Evolutionary conservation across 2,329 filamentous ascomycete species (phyloP).

Genomic region (Colletotrichum simmondsii): DNA sequence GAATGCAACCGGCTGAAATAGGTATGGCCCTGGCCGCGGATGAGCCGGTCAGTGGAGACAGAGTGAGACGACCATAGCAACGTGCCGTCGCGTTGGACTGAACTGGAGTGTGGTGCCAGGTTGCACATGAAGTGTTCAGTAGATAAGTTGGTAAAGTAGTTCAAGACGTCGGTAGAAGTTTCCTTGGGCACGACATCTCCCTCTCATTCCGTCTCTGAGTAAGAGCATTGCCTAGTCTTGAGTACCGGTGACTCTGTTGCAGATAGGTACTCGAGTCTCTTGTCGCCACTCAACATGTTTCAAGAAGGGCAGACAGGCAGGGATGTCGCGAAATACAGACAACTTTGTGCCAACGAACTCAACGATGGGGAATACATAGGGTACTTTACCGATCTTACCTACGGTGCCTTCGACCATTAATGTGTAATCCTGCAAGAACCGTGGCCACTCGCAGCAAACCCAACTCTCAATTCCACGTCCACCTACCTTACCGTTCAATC

Average conservation of each 20-base stretch:
- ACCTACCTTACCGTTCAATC: background rate
- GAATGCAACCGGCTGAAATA: background rate
- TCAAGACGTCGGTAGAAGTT: too few species aligned
- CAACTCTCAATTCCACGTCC: background rate
- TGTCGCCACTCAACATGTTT: constrained; percentile 24
- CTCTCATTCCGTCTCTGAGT: background rate
- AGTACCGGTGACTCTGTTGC: background rate
- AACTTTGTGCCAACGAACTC: background rate
- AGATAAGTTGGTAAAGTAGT: background rate
- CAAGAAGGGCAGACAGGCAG: constrained; percentile 11
- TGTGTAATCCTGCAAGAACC: constrained; percentile 13
- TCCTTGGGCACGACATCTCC: background rate
- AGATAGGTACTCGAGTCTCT: constrained; percentile 5
- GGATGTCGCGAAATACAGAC: constrained; percentile 1
- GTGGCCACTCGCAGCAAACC: constrained; percentile 1
- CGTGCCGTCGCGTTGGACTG: background rate
- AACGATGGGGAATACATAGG: too few species aligned
- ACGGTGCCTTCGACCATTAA: background rate
- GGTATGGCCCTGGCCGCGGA: background rate
- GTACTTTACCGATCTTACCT: background rate
- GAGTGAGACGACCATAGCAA: background rate
- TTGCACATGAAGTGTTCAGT: background rate
- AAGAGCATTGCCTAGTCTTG: background rate
- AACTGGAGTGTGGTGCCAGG: background rate
- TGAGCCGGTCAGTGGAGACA: background rate